phyloP scores from a whole-genome alignment of 2,329 filamentous ascomycete genomes.

The Nothomitra cinnamomea region DNA sequence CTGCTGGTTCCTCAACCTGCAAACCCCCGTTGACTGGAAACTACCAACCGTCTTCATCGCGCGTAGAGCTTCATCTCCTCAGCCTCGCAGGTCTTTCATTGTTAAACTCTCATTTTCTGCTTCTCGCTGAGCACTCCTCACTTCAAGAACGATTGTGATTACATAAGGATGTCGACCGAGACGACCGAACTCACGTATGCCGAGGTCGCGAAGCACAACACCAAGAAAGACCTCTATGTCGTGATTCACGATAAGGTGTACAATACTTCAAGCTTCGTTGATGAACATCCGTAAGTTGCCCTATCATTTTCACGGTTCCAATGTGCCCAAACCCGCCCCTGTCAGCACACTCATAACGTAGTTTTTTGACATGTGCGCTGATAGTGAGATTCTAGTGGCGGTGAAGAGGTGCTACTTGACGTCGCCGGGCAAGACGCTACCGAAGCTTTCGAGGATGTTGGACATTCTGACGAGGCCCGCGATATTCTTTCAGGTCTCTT shows the following conservation, averaged over 20 bases:
- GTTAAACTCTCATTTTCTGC: not conserved
- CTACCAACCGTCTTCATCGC: too few relatives aligned
- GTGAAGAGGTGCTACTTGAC: constrained; percentile 9
- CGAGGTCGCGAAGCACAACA: constrained; percentile 34
- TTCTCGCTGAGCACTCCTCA: not conserved
- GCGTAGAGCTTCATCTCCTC: too few relatives aligned
- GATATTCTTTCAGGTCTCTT: constrained; percentile 57
- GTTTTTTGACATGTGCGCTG: not conserved
- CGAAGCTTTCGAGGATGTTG: constrained; percentile 9
- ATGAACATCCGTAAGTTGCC: constrained; percentile 33
- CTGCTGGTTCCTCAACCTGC: not conserved
- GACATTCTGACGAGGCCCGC: constrained; percentile 8
- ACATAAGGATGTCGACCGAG: not conserved
- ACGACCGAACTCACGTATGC: constrained; percentile 19
- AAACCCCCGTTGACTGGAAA: too few relatives aligned
- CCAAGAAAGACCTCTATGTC: constrained; percentile 33
- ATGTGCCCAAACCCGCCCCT: not conserved
- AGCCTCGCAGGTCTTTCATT: not conserved
- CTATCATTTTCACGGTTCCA: not conserved
- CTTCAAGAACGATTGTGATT: not conserved
- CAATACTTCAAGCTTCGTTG: constrained; percentile 37
- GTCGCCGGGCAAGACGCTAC: constrained; percentile 10
- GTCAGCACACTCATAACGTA: too few relatives aligned
- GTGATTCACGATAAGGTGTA: constrained; percentile 42
- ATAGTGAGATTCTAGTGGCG: constrained; percentile 11